Evolutionary conservation across 129 eudicot genomes (phyloP).

Genomic region (Dittrichia graveolens): DNA sequence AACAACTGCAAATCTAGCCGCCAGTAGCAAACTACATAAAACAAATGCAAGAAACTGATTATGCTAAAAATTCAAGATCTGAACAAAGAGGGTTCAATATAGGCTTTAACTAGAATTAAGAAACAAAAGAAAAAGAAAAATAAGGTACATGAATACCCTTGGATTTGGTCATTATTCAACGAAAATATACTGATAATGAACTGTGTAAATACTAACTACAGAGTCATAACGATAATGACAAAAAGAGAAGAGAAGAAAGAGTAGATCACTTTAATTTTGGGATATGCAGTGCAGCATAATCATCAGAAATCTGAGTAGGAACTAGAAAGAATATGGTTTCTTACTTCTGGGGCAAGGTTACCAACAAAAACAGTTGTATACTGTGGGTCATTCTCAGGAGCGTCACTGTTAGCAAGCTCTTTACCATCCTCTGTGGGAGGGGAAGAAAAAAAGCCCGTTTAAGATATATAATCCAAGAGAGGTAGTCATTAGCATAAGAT

Average conservation of each 20-base stretch:
- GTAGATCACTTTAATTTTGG: too few relatives aligned
- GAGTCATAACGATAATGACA: background rate
- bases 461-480: conserved; percentile 8
- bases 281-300: background rate
- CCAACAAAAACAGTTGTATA: conserved; percentile 91
- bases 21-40: too few relatives aligned
- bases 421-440: conserved; percentile 66
- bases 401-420: conserved; percentile 62
- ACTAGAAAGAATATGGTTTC: conserved; percentile 12
- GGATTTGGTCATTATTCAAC: too few relatives aligned
- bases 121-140: background rate
- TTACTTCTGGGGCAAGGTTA: conserved; percentile 90
- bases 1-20: too few relatives aligned
- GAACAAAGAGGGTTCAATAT: too few relatives aligned
- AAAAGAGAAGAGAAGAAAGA: background rate
- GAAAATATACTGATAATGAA: too few relatives aligned
- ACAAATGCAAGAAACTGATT: too few relatives aligned
- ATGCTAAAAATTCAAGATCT: too few relatives aligned
- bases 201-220: too few relatives aligned
- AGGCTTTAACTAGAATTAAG: too few relatives aligned
- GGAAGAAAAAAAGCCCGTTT: background rate
- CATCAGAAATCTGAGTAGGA: background rate
- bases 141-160: too few relatives aligned
- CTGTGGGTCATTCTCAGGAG: conserved; percentile 84
- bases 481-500: background rate